Evolutionary conservation across 2,329 filamentous ascomycete species (phyloP).

Genomic region (Blastomyces percursus): DNA sequence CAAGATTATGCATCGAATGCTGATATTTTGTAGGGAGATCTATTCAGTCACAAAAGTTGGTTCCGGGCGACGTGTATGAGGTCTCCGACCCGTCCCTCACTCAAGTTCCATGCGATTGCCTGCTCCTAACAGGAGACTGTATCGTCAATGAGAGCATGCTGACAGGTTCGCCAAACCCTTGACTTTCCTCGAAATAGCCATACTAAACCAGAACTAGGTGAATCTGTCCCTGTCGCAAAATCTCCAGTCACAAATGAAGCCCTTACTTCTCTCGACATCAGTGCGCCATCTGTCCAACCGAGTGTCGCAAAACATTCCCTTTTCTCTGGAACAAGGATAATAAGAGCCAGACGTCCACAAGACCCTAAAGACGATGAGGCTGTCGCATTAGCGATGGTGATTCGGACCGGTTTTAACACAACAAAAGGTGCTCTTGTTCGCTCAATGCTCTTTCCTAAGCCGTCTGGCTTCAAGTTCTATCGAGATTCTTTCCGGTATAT

Average conservation of each 20-base stretch:
- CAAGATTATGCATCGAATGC: constrained; percentile 1
- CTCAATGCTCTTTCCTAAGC: constrained; percentile 97
- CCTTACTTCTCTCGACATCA: constrained; percentile 63
- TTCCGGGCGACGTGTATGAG: constrained; percentile 94
- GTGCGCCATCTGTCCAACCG: constrained; percentile 69
- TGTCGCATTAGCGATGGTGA: constrained; percentile 80
- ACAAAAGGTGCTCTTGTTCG: constrained; percentile 92
- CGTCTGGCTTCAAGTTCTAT: constrained; percentile 97
- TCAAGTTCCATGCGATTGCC: constrained; percentile 84
- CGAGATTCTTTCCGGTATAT: constrained; percentile 96
- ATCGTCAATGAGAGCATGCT: constrained; percentile 99
- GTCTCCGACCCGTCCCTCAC: constrained; percentile 82
- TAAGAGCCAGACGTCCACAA: constrained; percentile 78
- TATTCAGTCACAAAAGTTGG: constrained; percentile 73
- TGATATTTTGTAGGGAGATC: constrained; percentile 53
- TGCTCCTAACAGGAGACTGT: constrained; percentile 85
- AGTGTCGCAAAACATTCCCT: constrained; percentile 81
- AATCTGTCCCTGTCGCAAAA: constrained; percentile 95
- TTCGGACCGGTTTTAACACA: constrained; percentile 92
- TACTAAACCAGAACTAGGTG: constrained; percentile 43
- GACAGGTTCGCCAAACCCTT: constrained; percentile 45
- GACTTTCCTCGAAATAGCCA: background rate
- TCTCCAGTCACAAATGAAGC: constrained; percentile 70
- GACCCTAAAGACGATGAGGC: constrained; percentile 78
- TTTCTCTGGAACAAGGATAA: constrained; percentile 91